phyloP scores from a whole-genome alignment of 305 asterid species.

The Nicotiana rustica region DNA sequence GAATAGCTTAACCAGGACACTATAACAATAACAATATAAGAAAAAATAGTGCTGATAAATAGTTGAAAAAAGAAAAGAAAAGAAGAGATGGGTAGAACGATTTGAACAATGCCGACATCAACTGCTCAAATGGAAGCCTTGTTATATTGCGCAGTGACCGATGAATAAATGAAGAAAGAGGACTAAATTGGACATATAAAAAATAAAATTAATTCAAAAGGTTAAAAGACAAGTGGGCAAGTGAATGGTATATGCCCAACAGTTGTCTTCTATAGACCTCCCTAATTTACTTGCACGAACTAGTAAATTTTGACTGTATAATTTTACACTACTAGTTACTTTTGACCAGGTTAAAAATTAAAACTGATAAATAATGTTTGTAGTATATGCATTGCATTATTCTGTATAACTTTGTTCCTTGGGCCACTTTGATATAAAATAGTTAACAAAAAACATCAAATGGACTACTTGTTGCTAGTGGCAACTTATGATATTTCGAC shows the following conservation, averaged over 20 bases:
- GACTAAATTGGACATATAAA: not conserved
- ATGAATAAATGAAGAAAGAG: not conserved
- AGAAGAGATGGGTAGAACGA: no score
- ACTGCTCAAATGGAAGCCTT: no score
- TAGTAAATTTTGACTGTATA: not conserved
- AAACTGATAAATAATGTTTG: not conserved
- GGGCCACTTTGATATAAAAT: not conserved
- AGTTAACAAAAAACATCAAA: not conserved
- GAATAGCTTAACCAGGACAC: no score
- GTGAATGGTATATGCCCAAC: not conserved
- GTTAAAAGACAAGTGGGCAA: slow-evolving; percentile 19
- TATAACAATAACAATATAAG: no score
- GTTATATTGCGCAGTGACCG: not conserved
- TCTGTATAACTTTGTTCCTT: not conserved
- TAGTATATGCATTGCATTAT: not conserved
- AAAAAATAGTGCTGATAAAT: no score
- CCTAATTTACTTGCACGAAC: not conserved
- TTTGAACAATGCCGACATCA: no score
- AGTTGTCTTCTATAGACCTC: not conserved
- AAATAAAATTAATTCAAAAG: not conserved
- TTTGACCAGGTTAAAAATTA: no score
- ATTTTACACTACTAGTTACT: no score
- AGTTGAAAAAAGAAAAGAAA: no score
- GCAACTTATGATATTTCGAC: not conserved
- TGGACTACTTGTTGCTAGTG: not conserved